phyloP scores from a whole-genome alignment of 1,284 basidiomycete genomes.

The Neonothopanus nambi region DNA sequence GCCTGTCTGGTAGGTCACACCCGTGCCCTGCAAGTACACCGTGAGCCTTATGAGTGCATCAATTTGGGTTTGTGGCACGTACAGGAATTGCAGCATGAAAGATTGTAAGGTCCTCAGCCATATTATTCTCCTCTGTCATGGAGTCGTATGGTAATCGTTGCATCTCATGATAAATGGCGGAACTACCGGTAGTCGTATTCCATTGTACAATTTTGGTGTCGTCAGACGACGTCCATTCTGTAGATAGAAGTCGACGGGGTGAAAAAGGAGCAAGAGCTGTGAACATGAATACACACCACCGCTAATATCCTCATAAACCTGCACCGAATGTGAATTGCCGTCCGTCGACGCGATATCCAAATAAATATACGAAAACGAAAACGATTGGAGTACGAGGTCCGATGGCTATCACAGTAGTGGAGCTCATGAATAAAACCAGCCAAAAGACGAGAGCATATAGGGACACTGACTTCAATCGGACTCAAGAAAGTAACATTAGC shows the following conservation, averaged over 20 bases:
- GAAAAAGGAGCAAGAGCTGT: neutral
- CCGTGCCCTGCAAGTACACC: conserved; percentile 26
- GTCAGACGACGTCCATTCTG: conserved; percentile 14
- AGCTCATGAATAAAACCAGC: too few species aligned
- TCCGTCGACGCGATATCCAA: conserved; percentile 10
- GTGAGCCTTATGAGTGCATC: too few species aligned
- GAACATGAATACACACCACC: conserved; percentile 5
- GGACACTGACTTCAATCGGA: conserved; percentile 28
- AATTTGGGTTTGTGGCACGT: neutral
- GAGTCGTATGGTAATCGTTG: conserved; percentile 3
- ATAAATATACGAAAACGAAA: conserved; percentile 14
- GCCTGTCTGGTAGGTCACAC: conserved; percentile 49
- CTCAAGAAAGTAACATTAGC: conserved; percentile 28
- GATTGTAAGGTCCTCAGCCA: conserved; percentile 3
- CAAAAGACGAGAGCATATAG: neutral
- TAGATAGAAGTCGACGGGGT: neutral
- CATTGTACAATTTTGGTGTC: conserved; percentile 3
- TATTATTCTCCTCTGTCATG: conserved; percentile 3
- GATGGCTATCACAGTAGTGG: neutral
- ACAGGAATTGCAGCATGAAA: conserved; percentile 7
- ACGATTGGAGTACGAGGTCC: conserved; percentile 12
- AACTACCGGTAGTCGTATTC: conserved; percentile 7
- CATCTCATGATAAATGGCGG: conserved; percentile 44
- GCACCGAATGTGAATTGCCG: conserved; percentile 11
- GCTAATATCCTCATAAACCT: conserved; percentile 13